Conservation (phyloP, 2,329 filamentous ascomycete genomes). For the Ascochyta viciae-villosae region DNA sequence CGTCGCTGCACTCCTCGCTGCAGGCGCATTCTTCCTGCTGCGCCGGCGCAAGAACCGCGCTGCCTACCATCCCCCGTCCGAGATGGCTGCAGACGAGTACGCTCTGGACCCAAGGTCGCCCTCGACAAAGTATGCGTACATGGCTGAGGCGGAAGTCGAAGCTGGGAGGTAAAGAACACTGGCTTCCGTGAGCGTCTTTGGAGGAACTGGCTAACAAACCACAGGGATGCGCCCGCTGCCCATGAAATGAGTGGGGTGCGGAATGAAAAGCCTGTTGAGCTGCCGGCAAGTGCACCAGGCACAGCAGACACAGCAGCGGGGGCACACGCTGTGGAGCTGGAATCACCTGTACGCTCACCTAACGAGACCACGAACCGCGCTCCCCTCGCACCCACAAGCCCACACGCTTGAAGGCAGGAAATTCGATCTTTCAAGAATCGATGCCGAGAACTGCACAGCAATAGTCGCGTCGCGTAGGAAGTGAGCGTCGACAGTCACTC, state of each 20-base stretch:
- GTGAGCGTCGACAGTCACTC: too few relatives aligned
- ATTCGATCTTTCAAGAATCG: too few relatives aligned
- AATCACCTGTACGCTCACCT: not conserved
- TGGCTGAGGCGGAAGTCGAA: slow-evolving; percentile 1
- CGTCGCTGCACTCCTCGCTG: slow-evolving; percentile 8
- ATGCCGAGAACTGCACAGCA: too few relatives aligned
- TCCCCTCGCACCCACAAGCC: not conserved
- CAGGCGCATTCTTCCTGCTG: slow-evolving; percentile 9
- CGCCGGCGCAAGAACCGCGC: slow-evolving; percentile 4
- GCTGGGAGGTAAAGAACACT: not conserved
- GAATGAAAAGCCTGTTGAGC: not conserved
- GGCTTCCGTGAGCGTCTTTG: not conserved
- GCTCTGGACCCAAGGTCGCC: not conserved
- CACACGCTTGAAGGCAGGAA: too few relatives aligned
- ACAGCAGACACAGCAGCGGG: not conserved
- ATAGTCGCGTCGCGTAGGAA: too few relatives aligned
- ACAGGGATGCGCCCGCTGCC: not conserved
- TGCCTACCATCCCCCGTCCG: not conserved
- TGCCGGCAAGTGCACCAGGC: slow-evolving; percentile 1
- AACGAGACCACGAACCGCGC: not conserved
- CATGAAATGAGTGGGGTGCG: slow-evolving; percentile 2
- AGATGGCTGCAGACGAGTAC: slow-evolving; percentile 8
- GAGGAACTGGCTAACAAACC: not conserved
- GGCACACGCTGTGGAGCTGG: slow-evolving; percentile 1
- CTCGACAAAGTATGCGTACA: slow-evolving; percentile 7